Base-by-base conservation (phyloP, 257 asterid genomes). In the Salvia splendens region DNA sequence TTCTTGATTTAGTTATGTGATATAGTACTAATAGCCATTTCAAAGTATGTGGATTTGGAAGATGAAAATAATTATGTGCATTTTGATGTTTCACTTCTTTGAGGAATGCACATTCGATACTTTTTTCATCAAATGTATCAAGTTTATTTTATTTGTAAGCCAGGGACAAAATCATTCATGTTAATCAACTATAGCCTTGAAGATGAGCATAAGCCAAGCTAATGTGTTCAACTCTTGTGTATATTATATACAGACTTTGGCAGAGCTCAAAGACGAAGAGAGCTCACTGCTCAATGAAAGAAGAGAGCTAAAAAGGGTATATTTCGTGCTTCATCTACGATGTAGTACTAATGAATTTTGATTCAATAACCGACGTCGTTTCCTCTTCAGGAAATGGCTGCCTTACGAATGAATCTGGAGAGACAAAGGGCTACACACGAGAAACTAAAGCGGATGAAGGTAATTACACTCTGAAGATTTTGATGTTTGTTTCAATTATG, bases 401-500 rank as follows among this genome's bases (percentile, higher is more conserved):
- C 82, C 2, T 40, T 84, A 45, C 79, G 82, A 28, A 12, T 42
- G 67, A 75, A 70, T 35, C 71, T 85, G 84, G 95, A 83, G 74
- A 81, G 73, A 33, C 81, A 82, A 72, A 81, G 77, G 65, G 76
- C 80, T 62, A 71, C 57, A 28, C 84, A 84, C 65, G 83, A 68
- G 45, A 81, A 77, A 38, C 79, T 85, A 71, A 89, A 89, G 83
- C 84, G 78, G 73, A 79, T 74, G 64, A 89, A 89, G 95, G 98
- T 91, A 67, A 67, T 24, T 24, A 24, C 30, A 24, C 30, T 24
- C 30, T 24, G 30, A 24, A 4, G 7, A 9, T 20, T 36, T 53
- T 20, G 30, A 24, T 24, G 2, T 2, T 24, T 24, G 47, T 36
- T 30, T 38, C 33, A 32, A n/a, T 64, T 16, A 20, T 57, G 5